phyloP scores from a whole-genome alignment of 495 filamentous ascomycete species.

The Aspergillus mulundensis region DNA sequence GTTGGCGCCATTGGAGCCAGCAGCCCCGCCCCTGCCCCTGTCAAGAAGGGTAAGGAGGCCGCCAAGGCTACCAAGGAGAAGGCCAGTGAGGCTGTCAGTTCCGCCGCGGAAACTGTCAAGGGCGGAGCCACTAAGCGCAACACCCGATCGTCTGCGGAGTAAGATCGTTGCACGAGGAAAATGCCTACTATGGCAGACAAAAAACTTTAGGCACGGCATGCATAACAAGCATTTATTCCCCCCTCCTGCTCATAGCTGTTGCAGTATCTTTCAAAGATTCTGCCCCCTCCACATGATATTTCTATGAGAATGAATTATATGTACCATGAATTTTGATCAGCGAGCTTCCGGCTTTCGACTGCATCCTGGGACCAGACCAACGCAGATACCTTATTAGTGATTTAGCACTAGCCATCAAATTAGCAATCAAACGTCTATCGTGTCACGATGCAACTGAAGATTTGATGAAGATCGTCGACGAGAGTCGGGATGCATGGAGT shows the following conservation, averaged over 20 bases:
- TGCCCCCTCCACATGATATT: constrained; percentile 9
- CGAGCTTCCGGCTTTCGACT: not conserved
- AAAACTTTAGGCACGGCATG: not conserved
- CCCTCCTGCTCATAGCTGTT: constrained; percentile 12
- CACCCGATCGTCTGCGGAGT: constrained; percentile 55
- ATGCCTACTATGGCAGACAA: not conserved
- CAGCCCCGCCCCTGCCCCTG: constrained; percentile 51
- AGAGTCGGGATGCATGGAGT: too few relatives aligned
- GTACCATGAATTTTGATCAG: constrained; percentile 13
- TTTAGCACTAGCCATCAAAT: not conserved
- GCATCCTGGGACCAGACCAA: not conserved
- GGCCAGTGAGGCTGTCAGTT: constrained; percentile 61
- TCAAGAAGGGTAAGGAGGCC: constrained; percentile 67
- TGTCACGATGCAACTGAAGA: not conserved
- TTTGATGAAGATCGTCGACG: not conserved
- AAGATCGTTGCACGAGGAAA: constrained; percentile 11
- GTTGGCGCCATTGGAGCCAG: constrained; percentile 53
- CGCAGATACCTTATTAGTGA: not conserved
- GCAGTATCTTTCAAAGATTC: constrained; percentile 12
- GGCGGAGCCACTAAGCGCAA: constrained; percentile 61
- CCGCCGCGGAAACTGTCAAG: constrained; percentile 64
- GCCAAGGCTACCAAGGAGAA: constrained; percentile 76
- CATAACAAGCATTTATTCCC: not conserved
- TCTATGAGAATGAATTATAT: constrained; percentile 15
- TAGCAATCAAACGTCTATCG: not conserved